Base-by-base conservation (phyloP, 2,329 filamentous ascomycete genomes). In the Parastagonospora nodorum region DNA sequence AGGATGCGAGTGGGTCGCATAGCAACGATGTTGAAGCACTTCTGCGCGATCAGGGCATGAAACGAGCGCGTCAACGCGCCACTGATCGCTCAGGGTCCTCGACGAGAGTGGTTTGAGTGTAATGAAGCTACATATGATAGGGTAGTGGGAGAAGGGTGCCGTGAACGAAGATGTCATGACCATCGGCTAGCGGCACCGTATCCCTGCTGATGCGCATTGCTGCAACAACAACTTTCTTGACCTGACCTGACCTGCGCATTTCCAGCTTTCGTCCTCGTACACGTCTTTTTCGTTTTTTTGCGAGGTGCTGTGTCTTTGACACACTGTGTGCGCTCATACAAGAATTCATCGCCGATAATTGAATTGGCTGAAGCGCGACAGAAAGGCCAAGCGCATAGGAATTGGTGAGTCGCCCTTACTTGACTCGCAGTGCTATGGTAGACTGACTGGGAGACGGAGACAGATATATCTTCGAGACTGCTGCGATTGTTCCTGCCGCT, bases 211-310 rank as follows among this genome's bases (percentile, higher is more conserved):
- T 45, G 42, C 15, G 36, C 43, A 52, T 55, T 54, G 46, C 45
- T 45, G 50, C 44, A 49, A 57, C 43, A 57, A 55, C 55, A 54
- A 52, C 49, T 57, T 57, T 59, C 49, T 40, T 48, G 47, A 42
- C 47, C 42, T 30, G 19, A 19, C 47, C 16, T 14, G 14, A 15
- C 36, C 31, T 35, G 38, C 36, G 42, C 42, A 36, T 48, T n/a
- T 32, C 4, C 30, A 32, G 10, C n/a, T 48, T 55, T 46, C 36
- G 38, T 40, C 47, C 40, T 49, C 28, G 40, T 45, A 8, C 38
- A 16, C 42, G 30, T 47, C 31, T 33, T 41, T 50, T 35, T 48
- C 14, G 31, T 27, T 32, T 15, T 24, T 42, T 32, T 16, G 27
- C 39, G 27, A 14, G 7, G 8, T 9, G 27, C 15, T 32, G 24